Base-by-base conservation (phyloP, 179 eudicot species). In the Gypsophila paniculata region DNA sequence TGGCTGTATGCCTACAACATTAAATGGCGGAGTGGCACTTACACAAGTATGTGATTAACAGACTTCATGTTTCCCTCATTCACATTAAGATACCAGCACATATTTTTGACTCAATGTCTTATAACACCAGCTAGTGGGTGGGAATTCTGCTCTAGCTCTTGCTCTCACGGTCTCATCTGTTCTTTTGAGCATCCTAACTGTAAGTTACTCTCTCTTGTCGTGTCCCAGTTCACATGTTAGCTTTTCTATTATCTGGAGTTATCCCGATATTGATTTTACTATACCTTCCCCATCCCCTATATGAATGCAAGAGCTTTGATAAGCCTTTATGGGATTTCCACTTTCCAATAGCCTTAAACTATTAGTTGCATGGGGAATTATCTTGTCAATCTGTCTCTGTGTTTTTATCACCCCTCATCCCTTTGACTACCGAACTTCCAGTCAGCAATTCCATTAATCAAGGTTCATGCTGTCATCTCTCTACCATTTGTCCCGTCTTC, bases 61-160 rank as follows among this genome's bases (percentile, higher is more conserved):
- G 65, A 18, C 57, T 59, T 36, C 32, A 72, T 51, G 23, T 59
- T 68, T 59, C 32, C n/a, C 13, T 42, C 54, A 71, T 6, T 12
- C 39, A 11, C 67, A 44, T 53, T 61, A 52, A 18, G 34, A 19
- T 54, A n/a, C 44, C 46, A 38, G 64, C 21, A 12, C n/a, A 13
- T 48, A 15, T 34, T 58, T 36, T 75, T 69, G 22, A 54, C 26
- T 61, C 74, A 34, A 32, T 44, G 7, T 65, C 65, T 66, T 74
- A 48, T 72, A 36, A 51, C 25, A 53, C 78, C 78, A 83, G 82
- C 81, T 83, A 68, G 86, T 75, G 55, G 84, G 86, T 42, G 86
- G 83, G 70, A 83, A 83, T 62, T 59, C 83, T 60, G 84, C 84
- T 65, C 34, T 83, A 69, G 86, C 86, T 63, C 86, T 83, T 77